phyloP scores from a whole-genome alignment of 352 stramenopile species.

The Hyaloperonospora arabidopsidis region DNA sequence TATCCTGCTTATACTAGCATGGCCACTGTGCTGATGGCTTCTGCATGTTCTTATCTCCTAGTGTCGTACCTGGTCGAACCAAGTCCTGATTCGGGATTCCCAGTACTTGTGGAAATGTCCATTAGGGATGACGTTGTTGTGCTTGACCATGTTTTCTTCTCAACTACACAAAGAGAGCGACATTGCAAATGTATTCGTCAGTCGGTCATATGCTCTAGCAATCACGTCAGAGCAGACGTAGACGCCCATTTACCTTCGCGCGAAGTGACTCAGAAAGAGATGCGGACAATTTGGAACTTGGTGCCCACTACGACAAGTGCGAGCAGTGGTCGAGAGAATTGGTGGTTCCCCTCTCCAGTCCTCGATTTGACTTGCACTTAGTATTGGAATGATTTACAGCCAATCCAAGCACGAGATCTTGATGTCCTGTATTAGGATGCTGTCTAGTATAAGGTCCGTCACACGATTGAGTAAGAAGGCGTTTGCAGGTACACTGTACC shows the following conservation, averaged over 20 bases:
- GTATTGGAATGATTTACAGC: constrained; percentile 35
- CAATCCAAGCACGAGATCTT: constrained; percentile 30
- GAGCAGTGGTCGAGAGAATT: constrained; percentile 38
- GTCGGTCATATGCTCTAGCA: background rate
- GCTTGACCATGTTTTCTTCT: constrained; percentile 91
- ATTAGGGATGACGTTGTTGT: constrained; percentile 99
- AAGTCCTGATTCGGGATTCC: constrained; percentile 94
- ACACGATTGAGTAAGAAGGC: background rate
- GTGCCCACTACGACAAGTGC: constrained; percentile 12
- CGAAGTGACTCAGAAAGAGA: constrained; percentile 80
- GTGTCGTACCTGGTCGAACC: constrained; percentile 89
- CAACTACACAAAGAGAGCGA: constrained; percentile 33
- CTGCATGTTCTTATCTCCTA: background rate
- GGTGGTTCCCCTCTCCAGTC: constrained; percentile 78
- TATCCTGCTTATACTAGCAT: background rate
- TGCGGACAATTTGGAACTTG: constrained; percentile 88
- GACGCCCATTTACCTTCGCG: constrained; percentile 47
- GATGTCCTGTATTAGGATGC: constrained; percentile 1
- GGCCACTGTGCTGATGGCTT: constrained; percentile 3
- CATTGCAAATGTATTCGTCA: background rate
- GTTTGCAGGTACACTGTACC: constrained; percentile 11
- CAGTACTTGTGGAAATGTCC: constrained; percentile 99
- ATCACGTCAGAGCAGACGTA: too few relatives aligned
- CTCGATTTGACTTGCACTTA: constrained; percentile 48
- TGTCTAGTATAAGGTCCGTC: constrained; percentile 2